Conservation (phyloP, 2,329 filamentous ascomycete species). For the Sclerotiophoma versabilis region DNA sequence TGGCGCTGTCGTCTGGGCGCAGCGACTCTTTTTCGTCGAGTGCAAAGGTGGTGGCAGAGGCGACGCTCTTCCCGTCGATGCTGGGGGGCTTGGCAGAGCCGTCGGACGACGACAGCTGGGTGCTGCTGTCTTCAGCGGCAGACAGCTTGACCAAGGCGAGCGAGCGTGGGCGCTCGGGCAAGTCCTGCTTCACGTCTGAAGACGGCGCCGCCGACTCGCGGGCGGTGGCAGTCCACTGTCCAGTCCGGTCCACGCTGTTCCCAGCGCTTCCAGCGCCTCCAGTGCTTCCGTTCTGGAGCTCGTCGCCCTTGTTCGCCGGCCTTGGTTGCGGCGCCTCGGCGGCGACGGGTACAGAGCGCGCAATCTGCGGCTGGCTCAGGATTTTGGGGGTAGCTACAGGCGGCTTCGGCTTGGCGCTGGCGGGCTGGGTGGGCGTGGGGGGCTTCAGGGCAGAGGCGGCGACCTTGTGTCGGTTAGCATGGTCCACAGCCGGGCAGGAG, state of each 20-base stretch:
- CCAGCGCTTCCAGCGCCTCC: too few species aligned
- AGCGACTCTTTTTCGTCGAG: slow-evolving; percentile 96
- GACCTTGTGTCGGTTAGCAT: slow-evolving; percentile 43
- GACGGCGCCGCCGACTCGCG: slow-evolving; percentile 29
- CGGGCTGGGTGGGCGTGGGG: slow-evolving; percentile 28
- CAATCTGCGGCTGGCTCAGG: slow-evolving; percentile 28
- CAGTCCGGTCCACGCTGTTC: slow-evolving; percentile 27
- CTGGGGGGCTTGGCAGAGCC: slow-evolving; percentile 84
- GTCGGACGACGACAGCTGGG: slow-evolving; percentile 60
- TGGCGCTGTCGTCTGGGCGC: slow-evolving; percentile 93
- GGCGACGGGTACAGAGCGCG: slow-evolving; percentile 27
- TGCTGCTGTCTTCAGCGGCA: slow-evolving; percentile 53
- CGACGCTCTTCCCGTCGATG: slow-evolving; percentile 86
- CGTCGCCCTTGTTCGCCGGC: slow-evolving; percentile 16
- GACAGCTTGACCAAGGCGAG: slow-evolving; percentile 42
- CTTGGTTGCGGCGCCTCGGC: slow-evolving; percentile 27
- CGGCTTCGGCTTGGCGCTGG: slow-evolving; percentile 32
- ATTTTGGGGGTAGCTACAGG: slow-evolving; percentile 37
- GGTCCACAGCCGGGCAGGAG: not conserved
- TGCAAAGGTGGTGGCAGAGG: slow-evolving; percentile 93
- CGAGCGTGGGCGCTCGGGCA: slow-evolving; percentile 36
- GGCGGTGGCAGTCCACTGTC: slow-evolving; percentile 33
- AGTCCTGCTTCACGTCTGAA: slow-evolving; percentile 56
- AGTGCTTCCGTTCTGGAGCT: slow-evolving; percentile 12
- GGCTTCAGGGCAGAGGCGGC: slow-evolving; percentile 50